Conservation (phyloP, 2,329 filamentous ascomycete species). For the Apiospora koreana region DNA sequence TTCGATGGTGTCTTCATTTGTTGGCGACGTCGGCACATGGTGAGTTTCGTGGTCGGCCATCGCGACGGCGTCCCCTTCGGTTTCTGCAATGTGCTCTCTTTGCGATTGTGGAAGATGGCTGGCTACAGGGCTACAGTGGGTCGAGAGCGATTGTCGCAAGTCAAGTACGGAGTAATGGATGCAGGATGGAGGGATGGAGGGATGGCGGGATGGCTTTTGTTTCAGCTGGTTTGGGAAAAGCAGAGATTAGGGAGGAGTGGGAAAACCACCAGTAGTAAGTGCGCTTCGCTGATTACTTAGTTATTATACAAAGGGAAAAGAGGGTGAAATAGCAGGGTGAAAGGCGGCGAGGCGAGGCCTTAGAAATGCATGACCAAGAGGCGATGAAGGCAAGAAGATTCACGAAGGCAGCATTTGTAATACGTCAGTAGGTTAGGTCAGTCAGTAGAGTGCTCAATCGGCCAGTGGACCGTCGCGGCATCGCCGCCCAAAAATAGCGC, state of each 20-base stretch:
- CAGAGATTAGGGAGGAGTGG: neutral
- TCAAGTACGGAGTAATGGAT: too few species aligned
- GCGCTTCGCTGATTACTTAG: too few species aligned
- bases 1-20: slow-evolving; percentile 32
- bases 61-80: neutral
- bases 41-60: slow-evolving; percentile 21
- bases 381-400: slow-evolving; percentile 9
- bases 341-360: neutral
- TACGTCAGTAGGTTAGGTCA: slow-evolving; percentile 29
- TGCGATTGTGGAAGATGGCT: too few species aligned
- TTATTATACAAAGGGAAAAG: too few species aligned
- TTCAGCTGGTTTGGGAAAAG: neutral
- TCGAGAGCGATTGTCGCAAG: neutral
- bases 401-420: slow-evolving; percentile 41
- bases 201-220: neutral
- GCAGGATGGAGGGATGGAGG: neutral
- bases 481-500: neutral
- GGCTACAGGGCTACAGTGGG: neutral
- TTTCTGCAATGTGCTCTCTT: neutral
- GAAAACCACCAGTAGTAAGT: too few species aligned
- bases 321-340: neutral
- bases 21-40: slow-evolving; percentile 11
- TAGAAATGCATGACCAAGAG: neutral
- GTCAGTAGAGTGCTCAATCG: neutral
- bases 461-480: neutral